Conservation (phyloP, 306 rosid genomes). For the Ochetophila trinervis region DNA sequence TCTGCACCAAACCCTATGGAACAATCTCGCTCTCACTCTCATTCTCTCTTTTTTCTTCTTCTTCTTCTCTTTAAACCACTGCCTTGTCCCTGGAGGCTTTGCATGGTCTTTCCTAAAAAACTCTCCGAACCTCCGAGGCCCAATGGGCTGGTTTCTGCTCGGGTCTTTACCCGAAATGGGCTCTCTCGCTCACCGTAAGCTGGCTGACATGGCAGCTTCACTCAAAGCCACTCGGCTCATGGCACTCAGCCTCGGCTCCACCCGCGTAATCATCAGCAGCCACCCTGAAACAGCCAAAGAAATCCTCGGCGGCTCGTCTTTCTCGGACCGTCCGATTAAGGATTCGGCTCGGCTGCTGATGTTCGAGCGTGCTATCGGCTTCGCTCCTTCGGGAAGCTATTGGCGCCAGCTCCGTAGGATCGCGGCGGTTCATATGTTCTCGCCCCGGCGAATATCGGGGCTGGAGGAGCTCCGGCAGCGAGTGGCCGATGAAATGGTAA, state of each 20-base stretch:
- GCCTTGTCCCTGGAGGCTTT: constrained; percentile 76
- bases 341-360: constrained; percentile 61
- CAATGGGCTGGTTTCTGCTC: constrained; percentile 71
- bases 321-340: constrained; percentile 80
- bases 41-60: constrained; percentile 20
- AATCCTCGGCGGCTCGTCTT: constrained; percentile 54
- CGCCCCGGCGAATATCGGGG: constrained; percentile 55
- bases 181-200: constrained; percentile 57
- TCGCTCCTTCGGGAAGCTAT: constrained; percentile 66
- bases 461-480: constrained; percentile 47
- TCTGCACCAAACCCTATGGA: constrained; percentile 19
- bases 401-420: constrained; percentile 75
- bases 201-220: constrained; percentile 48
- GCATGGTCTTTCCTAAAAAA: constrained; percentile 65
- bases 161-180: constrained; percentile 68
- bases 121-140: constrained; percentile 34
- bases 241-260: constrained; percentile 68
- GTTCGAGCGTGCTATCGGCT: constrained; percentile 95
- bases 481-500: constrained; percentile 51
- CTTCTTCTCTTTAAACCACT: constrained; percentile 37
- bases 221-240: constrained; percentile 55
- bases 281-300: constrained; percentile 83
- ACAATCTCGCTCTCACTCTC: constrained; percentile 31
- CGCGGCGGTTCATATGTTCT: constrained; percentile 64
- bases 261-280: constrained; percentile 65